Evolutionary conservation across 331 rosid genomes (phyloP).

Genomic region (Malus hybrid): DNA sequence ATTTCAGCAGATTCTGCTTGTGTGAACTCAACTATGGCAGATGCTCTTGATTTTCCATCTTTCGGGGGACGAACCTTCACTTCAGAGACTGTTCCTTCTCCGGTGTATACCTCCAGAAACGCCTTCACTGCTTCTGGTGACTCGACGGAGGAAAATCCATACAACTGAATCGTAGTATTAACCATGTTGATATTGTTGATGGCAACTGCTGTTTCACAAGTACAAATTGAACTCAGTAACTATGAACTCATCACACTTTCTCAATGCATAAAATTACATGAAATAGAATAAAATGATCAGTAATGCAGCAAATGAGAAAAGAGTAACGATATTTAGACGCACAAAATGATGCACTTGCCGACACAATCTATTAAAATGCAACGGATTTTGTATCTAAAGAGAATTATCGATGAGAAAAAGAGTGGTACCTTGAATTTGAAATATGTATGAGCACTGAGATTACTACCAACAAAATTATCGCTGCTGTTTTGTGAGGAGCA

Average conservation of each 20-base stretch:
- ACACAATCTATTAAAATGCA: too few species aligned
- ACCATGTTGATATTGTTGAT: conserved; percentile 2
- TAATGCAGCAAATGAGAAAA: too few species aligned
- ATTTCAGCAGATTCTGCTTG: background rate
- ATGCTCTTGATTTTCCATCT: background rate
- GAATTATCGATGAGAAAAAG: background rate
- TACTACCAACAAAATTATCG: background rate
- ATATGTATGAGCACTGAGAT: background rate
- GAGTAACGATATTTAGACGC: too few species aligned
- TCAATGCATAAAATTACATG: too few species aligned
- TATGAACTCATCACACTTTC: background rate
- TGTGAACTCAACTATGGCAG: conserved; percentile 17
- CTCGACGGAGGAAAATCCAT: conserved; percentile 9
- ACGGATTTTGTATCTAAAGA: too few species aligned
- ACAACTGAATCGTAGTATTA: conserved; percentile 12
- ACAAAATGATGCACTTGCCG: too few species aligned
- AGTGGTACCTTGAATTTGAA: background rate
- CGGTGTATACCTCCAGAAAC: conserved; percentile 19
- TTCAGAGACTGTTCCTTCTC: conserved; percentile 22
- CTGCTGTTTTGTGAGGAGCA: background rate
- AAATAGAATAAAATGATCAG: too few species aligned
- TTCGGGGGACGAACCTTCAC: background rate
- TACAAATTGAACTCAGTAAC: background rate
- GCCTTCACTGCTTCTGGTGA: conserved; percentile 10
- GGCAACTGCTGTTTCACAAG: background rate